A percentile compares a stretch with the other conserved stretches of the same genome.
These are phyloP conservation scores for Sporobolus alterniflorus DNA, from an alignment of 202 grass and related monocot species.

Conservation along the genomic window DNA sequence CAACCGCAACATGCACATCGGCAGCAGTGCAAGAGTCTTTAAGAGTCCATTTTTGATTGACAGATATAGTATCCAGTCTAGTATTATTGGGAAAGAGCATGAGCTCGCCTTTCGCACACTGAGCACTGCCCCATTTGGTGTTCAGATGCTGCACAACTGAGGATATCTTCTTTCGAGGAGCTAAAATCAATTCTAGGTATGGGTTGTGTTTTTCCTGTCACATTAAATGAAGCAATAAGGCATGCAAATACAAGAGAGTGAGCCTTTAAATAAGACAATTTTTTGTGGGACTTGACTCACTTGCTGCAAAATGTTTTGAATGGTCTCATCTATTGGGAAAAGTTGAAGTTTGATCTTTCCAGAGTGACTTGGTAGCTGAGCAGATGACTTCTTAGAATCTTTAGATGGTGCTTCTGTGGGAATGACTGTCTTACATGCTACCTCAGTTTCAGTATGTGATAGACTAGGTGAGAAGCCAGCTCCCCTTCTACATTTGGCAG, in stretches of 20 bases:
- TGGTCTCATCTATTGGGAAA: conserved; percentile 77
- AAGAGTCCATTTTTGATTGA: conserved; percentile 73
- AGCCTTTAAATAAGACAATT: conserved; percentile 16
- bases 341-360: conserved; percentile 93
- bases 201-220: conserved; percentile 87
- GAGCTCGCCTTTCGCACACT: conserved; percentile 61
- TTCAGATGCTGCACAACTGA: conserved; percentile 93
- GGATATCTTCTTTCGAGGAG: conserved; percentile 91
- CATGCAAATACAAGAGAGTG: conserved; percentile 2
- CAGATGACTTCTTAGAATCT: conserved; percentile 34
- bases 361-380: conserved; percentile 39
- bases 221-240: conserved; percentile 27
- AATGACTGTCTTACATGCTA: conserved; percentile 6
- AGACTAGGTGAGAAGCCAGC: conserved; percentile 23
- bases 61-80: conserved; percentile 47
- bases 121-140: conserved; percentile 76
- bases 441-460: conserved; percentile 24
- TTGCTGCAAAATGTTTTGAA: conserved; percentile 71
- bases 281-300: conserved; percentile 41
- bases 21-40: conserved; percentile 68
- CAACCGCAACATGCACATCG: conserved; percentile 80
- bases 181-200: conserved; percentile 86
- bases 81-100: conserved; percentile 74
- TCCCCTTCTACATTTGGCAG: conserved; percentile 32
- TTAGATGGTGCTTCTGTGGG: conserved; percentile 10